phyloP scores from a whole-genome alignment of 2,329 filamentous ascomycete species.

The Trichoderma sp. region DNA sequence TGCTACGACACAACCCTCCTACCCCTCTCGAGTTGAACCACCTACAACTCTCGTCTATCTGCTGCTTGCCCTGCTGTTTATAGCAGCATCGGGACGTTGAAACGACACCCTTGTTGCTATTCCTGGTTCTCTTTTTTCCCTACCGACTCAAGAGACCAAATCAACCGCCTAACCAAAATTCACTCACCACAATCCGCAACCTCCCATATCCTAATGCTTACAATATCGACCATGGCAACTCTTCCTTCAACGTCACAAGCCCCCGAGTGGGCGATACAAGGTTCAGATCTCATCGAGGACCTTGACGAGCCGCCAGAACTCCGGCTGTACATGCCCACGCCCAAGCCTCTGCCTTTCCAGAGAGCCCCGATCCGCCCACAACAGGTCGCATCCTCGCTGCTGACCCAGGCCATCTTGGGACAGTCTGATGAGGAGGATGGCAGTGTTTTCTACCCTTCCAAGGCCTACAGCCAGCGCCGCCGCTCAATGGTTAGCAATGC shows the following conservation, averaged over 20 bases:
- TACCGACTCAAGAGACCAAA: conserved; percentile 31
- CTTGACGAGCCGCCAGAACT: conserved; percentile 84
- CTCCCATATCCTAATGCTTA: background rate
- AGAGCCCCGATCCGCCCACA: conserved; percentile 47
- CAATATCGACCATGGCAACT: conserved; percentile 30
- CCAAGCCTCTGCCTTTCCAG: conserved; percentile 44
- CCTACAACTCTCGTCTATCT: background rate
- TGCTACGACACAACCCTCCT: conserved; percentile 14
- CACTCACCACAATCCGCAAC: background rate
- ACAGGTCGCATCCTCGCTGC: conserved; percentile 68
- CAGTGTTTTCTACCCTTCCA: conserved; percentile 37
- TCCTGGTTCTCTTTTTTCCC: background rate
- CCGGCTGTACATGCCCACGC: conserved; percentile 28
- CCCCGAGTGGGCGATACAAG: conserved; percentile 34
- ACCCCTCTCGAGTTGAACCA: conserved; percentile 4
- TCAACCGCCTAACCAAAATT: background rate
- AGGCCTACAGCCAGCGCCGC: conserved; percentile 42
- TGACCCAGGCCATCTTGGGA: conserved; percentile 78
- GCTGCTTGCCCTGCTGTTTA: background rate
- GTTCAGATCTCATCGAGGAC: conserved; percentile 67
- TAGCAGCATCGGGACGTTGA: background rate
- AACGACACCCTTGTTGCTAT: background rate
- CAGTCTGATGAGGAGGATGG: conserved; percentile 55
- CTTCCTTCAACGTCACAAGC: conserved; percentile 26
- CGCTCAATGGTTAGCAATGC: conserved; percentile 75